Conservation (phyloP, 1,284 basidiomycete genomes). For the Ceraceosorus bombacis region DNA sequence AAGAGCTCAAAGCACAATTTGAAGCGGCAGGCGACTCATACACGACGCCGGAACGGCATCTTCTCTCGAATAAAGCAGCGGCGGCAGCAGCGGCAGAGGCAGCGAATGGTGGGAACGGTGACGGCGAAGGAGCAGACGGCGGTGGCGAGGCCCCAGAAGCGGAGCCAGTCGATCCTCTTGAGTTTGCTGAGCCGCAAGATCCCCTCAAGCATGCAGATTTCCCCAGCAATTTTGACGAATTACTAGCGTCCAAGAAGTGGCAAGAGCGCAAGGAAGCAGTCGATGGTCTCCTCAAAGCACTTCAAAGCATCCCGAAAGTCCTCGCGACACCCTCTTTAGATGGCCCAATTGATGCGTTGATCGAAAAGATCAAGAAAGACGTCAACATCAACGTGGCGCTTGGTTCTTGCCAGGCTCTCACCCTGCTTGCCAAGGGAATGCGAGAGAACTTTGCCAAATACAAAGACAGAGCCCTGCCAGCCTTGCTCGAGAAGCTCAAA, state of each 20-base stretch:
- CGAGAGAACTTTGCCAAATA: conserved; percentile 64
- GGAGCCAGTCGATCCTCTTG: conserved; percentile 64
- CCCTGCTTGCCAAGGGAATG: conserved; percentile 76
- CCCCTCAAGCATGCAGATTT: conserved; percentile 60
- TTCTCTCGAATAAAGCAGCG: conserved; percentile 60
- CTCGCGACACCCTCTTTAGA: conserved; percentile 62
- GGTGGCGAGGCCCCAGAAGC: conserved; percentile 48
- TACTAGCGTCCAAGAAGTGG: conserved; percentile 87
- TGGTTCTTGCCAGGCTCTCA: conserved; percentile 74
- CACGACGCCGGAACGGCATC: conserved; percentile 69
- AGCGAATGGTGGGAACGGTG: conserved; percentile 49
- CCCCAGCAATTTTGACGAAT: conserved; percentile 49
- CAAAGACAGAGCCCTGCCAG: conserved; percentile 66
- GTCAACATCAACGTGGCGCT: conserved; percentile 95
- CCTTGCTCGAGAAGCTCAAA: conserved; percentile 83
- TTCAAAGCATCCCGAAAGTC: conserved; percentile 68
- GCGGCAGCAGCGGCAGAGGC: conserved; percentile 28
- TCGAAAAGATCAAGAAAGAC: conserved; percentile 75
- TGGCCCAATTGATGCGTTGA: conserved; percentile 68
- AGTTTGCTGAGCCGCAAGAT: conserved; percentile 78
- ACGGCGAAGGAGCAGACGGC: conserved; percentile 40
- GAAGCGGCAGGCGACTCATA: conserved; percentile 75
- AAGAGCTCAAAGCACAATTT: conserved; percentile 87
- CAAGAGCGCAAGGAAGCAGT: conserved; percentile 83
- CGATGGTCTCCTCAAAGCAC: conserved; percentile 69